Conservation (phyloP, 1,284 basidiomycete species). For the Trametes polyzona region DNA sequence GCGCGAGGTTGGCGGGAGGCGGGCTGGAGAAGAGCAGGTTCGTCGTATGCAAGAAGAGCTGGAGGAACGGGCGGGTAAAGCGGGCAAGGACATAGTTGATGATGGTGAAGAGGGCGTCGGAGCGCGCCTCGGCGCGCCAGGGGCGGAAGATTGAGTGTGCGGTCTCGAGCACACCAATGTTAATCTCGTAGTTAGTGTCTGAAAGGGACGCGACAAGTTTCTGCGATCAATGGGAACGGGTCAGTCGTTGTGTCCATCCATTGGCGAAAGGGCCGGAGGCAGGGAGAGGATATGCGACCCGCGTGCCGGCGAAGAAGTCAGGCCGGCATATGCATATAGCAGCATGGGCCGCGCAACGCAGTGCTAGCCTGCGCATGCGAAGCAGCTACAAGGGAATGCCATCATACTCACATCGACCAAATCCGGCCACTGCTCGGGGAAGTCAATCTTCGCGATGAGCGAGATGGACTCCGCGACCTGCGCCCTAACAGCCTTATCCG, state of each 20-base stretch:
- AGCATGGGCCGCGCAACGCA: too few species aligned
- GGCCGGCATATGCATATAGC: too few species aligned
- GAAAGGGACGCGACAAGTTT: constrained; percentile 86
- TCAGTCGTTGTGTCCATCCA: too few species aligned
- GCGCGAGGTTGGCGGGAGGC: constrained; percentile 46
- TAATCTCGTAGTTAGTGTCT: constrained; percentile 79
- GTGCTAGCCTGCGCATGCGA: too few species aligned
- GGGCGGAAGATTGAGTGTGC: constrained; percentile 95
- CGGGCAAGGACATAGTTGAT: constrained; percentile 92
- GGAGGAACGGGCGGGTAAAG: constrained; percentile 86
- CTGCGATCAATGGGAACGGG: too few species aligned
- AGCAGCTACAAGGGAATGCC: too few species aligned
- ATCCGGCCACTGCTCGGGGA: constrained; percentile 83
- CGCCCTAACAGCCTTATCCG: constrained; percentile 71
- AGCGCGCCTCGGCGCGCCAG: constrained; percentile 92
- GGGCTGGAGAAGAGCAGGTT: constrained; percentile 49
- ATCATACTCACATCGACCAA: constrained; percentile 52
- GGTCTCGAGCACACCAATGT: constrained; percentile 90
- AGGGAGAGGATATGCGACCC: too few species aligned
- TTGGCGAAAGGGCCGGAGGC: too few species aligned
- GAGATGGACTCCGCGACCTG: constrained; percentile 92
- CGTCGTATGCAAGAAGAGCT: constrained; percentile 77
- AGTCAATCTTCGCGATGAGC: constrained; percentile 86
- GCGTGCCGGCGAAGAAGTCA: too few species aligned
- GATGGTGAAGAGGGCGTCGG: constrained; percentile 85